Evolutionary conservation across 148 eudicot genomes (phyloP), one percentile per base, ranked within the genome.

Genomic region (Talinum fruticosum): DNA sequence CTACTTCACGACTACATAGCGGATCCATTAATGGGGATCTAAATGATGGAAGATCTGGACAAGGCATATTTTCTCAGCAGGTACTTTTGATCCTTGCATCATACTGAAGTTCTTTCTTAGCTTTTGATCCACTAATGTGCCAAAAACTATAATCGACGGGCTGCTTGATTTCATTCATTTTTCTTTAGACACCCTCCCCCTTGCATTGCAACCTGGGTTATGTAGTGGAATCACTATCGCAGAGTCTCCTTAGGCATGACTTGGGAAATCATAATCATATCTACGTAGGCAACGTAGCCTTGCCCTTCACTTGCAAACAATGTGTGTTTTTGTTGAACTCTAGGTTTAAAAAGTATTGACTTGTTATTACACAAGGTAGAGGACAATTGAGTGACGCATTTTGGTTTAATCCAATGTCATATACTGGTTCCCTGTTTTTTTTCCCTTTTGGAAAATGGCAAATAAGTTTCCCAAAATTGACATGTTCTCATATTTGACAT

Each of bases 41-140:
- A 16, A 61, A 70, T 69, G 83, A 72, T 74, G 47, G 75, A 34
- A 87, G 81, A 77, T 66, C 44, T 37, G 82, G 78, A 30, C 83
- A 79, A 51, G 83, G 82, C 68, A 37, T 79, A 49, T 71, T 75
- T 76, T 76, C 85, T 79, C 79, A 82, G 23, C 89, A 91, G 97
- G 99, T 95, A 86, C 65, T 65, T 69, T 78, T 71, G 61, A 76
- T 54, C 38, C 15, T 71, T 41, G 75, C 72, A 15, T 80, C 6
- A 54, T 26, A 15, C 24, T 57, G 15, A 49, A 32, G n/a, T 57
- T 47, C 26, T 36, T 34, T 28, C 33, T 62, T 23, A 28, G 66
- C 18, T 62, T n/a, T 26, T 62, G 66, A 18, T 62, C 8, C 18
- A 16, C 66, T n/a, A 62, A 62, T 62, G 66, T 24, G 29, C 30